Evolutionary conservation across 768 basidiomycete genomes (phyloP).

Genomic region (Coprinellus micaceus): DNA sequence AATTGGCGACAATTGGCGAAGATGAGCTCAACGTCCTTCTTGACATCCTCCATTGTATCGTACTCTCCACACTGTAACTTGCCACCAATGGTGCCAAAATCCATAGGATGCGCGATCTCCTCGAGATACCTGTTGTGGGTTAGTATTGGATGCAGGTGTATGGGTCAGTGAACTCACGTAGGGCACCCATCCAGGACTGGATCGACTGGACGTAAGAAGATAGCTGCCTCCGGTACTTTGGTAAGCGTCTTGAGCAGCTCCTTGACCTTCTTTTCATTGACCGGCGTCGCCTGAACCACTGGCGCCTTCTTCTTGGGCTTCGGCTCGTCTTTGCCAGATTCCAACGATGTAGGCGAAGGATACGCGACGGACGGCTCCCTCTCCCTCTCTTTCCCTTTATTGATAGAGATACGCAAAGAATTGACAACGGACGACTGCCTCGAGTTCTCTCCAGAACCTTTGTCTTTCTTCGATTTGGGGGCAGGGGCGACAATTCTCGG

Average conservation of each 20-base stretch:
- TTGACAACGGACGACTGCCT: conserved; percentile 22
- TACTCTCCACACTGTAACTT: conserved; percentile 72
- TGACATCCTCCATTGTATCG: conserved; percentile 76
- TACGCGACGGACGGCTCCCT: conserved; percentile 20
- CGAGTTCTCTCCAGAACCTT: conserved; percentile 21
- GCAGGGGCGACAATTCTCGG: conserved; percentile 11
- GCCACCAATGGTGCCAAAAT: conserved; percentile 74
- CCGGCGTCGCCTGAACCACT: conserved; percentile 38
- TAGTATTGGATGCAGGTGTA: conserved; percentile 4
- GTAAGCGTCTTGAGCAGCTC: conserved; percentile 59
- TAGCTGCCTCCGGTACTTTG: conserved; percentile 61
- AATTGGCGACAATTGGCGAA: conserved; percentile 90
- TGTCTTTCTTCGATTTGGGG: conserved; percentile 43
- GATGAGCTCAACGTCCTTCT: conserved; percentile 74
- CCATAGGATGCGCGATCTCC: conserved; percentile 92
- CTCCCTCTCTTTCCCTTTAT: conserved; percentile 77
- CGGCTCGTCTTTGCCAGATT: conserved; percentile 6
- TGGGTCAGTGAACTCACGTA: conserved; percentile 54
- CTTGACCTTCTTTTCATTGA: conserved; percentile 83
- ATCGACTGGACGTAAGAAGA: conserved; percentile 83
- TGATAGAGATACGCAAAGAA: conserved; percentile 38
- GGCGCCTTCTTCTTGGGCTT: conserved; percentile 30
- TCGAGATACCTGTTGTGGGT: conserved; percentile 68
- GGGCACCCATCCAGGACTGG: conserved; percentile 82
- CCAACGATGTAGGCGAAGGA: conserved; percentile 28